Percentiles rank a stretch among this genome's conserved stretches.
phyloP scores from a whole-genome alignment of 2,329 filamentous ascomycete genomes.

The Beauveria australis region DNA sequence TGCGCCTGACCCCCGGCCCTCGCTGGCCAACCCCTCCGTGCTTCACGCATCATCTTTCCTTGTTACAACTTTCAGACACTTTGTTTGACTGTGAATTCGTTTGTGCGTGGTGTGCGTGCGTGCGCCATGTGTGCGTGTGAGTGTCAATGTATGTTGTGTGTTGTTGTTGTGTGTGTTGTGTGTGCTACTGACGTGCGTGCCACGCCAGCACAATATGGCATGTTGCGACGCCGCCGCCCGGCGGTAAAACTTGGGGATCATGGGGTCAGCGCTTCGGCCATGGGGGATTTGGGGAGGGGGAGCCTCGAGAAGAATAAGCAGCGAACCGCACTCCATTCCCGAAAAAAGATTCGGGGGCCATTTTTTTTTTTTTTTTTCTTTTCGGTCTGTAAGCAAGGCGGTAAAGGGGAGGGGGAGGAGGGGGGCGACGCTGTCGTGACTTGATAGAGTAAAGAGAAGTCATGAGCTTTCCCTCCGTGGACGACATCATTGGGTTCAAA shows the following conservation, averaged over 20 bases:
- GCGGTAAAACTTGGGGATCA: slow-evolving; percentile 1
- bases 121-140: too few species aligned
- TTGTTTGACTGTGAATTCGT: neutral
- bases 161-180: neutral
- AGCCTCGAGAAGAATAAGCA: neutral
- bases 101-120: neutral
- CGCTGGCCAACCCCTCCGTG: neutral
- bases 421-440: too few species aligned
- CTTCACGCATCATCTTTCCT: neutral
- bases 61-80: too few species aligned
- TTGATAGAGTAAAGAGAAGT: too few species aligned
- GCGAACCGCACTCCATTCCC: neutral
- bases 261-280: slow-evolving; percentile 7
- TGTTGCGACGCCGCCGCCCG: neutral
- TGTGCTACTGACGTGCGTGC: neutral
- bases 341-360: neutral
- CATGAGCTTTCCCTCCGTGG: too few species aligned
- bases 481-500: too few species aligned
- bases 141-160: too few species aligned
- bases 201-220: neutral
- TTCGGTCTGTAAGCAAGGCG: too few species aligned
- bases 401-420: too few species aligned
- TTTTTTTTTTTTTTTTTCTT: neutral
- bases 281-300: neutral
- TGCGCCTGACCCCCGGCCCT: slow-evolving; percentile 15